Evolutionary conservation across 306 rosid genomes (phyloP).

Genomic region (Cucumis cinereus): DNA sequence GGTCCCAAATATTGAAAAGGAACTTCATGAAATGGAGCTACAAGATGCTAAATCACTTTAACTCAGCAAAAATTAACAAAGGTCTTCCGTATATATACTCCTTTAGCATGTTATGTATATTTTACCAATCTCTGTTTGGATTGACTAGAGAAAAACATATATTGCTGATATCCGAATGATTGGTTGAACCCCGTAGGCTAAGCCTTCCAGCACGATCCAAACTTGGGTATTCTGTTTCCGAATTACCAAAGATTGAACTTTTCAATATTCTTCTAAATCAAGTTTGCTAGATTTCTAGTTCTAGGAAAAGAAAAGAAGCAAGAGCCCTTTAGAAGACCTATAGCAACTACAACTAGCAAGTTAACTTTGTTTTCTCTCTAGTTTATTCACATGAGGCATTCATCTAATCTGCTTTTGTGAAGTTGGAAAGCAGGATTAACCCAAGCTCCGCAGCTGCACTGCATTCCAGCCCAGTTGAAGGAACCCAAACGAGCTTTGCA

Average conservation of each 20-base stretch:
- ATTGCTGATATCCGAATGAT: too few relatives aligned
- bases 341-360: neutral
- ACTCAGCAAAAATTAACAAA: too few relatives aligned
- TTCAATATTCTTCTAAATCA: neutral
- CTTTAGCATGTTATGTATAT: too few relatives aligned
- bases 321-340: neutral
- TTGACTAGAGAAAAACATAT: too few relatives aligned
- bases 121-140: too few relatives aligned
- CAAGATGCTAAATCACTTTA: too few relatives aligned
- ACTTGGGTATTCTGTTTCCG: neutral
- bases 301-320: neutral
- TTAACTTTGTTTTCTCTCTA: neutral
- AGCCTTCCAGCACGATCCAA: neutral
- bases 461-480: constrained; percentile 90
- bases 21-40: too few relatives aligned
- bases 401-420: constrained; percentile 66
- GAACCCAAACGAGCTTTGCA: constrained; percentile 77
- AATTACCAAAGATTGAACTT: neutral
- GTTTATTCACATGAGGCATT: constrained; percentile 26
- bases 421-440: constrained; percentile 79
- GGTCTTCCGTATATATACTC: too few relatives aligned
- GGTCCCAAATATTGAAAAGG: too few relatives aligned
- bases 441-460: constrained; percentile 88
- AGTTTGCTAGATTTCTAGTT: neutral
- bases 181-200: too few relatives aligned